Evolutionary conservation across 2,329 filamentous ascomycete genomes (phyloP).

Genomic region (Blumeriella jaapii): DNA sequence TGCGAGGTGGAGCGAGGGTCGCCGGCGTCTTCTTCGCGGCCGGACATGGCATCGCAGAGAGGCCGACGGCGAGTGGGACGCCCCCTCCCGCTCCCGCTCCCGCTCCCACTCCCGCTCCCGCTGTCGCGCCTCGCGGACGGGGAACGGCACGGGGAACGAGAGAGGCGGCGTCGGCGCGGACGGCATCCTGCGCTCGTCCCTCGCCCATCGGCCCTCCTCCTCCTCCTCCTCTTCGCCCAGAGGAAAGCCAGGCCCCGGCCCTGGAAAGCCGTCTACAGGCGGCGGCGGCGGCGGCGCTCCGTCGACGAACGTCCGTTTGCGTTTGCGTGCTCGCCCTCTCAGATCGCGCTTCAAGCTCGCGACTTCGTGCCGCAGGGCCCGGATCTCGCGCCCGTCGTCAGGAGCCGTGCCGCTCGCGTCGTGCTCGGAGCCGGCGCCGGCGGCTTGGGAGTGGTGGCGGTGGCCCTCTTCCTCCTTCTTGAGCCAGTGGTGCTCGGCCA

Average conservation of each 20-base stretch:
- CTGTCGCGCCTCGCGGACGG: not conserved
- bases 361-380: constrained; percentile 4
- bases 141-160: constrained; percentile 1
- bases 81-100: too few species aligned
- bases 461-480: constrained; percentile 9
- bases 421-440: too few species aligned
- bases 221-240: not conserved
- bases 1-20: not conserved
- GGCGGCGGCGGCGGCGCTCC: not conserved
- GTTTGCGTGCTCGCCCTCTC: constrained; percentile 1
- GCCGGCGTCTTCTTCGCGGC: not conserved
- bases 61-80: too few species aligned
- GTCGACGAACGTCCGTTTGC: not conserved
- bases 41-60: not conserved
- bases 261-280: too few species aligned
- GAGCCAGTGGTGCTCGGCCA: constrained; percentile 12
- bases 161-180: constrained; percentile 1
- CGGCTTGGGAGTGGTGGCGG: not conserved
- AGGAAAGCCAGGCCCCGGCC: too few species aligned
- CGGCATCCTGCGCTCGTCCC: constrained; percentile 1
- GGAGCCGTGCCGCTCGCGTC: not conserved
- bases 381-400: not conserved
- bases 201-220: not conserved
- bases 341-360: constrained; percentile 3
- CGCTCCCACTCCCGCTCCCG: not conserved